phyloP scores from a whole-genome alignment of 768 basidiomycete genomes.

The Piloderma croceum region DNA sequence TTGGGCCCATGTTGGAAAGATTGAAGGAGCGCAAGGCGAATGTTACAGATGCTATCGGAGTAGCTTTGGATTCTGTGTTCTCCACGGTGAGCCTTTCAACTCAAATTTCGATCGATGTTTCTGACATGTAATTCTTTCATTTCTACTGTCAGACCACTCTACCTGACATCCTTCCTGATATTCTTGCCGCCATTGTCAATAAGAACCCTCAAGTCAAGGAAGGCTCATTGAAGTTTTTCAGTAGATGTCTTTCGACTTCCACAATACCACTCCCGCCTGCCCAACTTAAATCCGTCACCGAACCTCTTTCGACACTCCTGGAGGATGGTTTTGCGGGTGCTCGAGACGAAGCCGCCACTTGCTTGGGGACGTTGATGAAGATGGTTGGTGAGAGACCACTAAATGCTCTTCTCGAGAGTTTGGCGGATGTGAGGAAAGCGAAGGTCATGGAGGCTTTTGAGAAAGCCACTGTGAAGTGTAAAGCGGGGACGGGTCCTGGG shows the following conservation, averaged over 20 bases:
- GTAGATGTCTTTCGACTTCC: conserved; percentile 69
- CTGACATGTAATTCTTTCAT: conserved; percentile 9
- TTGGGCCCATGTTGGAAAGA: conserved; percentile 77
- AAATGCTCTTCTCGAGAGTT: conserved; percentile 76
- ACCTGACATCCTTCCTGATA: conserved; percentile 76
- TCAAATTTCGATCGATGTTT: conserved; percentile 2
- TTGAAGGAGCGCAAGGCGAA: conserved; percentile 91
- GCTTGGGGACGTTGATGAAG: conserved; percentile 89
- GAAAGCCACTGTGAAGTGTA: conserved; percentile 88
- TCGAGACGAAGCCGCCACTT: conserved; percentile 82
- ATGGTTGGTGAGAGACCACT: conserved; percentile 93
- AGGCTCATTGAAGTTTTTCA: conserved; percentile 82
- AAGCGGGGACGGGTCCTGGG: conserved; percentile 41
- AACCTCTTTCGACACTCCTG: conserved; percentile 65
- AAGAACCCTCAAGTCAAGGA: conserved; percentile 99
- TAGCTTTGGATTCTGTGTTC: conserved; percentile 86
- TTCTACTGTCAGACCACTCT: conserved; percentile 56
- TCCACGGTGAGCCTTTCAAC: conserved; percentile 53
- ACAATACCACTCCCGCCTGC: conserved; percentile 60
- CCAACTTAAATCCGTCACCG: conserved; percentile 80
- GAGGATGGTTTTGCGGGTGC: conserved; percentile 90
- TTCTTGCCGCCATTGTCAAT: conserved; percentile 67
- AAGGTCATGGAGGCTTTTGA: conserved; percentile 95
- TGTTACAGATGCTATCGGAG: conserved; percentile 85
- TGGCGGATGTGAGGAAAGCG: conserved; percentile 80